Evolutionary conservation across 257 asterid genomes (phyloP).

Genomic region (Schizonepeta tenuifolia): DNA sequence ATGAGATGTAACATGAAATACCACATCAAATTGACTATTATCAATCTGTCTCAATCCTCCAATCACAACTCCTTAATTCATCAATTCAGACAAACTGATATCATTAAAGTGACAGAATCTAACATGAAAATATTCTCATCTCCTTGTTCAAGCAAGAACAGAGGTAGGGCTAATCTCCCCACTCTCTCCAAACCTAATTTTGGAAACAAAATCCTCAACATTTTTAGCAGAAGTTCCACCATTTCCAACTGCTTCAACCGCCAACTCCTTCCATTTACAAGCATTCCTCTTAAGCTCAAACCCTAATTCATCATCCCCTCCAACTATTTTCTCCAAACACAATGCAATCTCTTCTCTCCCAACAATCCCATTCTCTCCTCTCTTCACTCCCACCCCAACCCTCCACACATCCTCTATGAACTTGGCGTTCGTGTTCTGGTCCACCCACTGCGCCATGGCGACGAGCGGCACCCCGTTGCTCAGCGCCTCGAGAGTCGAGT

Average conservation of each 20-base stretch:
- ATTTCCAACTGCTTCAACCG: conserved; percentile 34
- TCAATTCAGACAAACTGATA: too few species aligned
- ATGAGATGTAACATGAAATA: too few species aligned
- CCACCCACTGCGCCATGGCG: conserved; percentile 41
- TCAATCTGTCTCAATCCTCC: too few species aligned
- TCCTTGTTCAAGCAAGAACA: background rate
- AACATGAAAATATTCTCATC: too few species aligned
- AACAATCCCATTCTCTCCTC: conserved; percentile 25
- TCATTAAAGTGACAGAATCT: too few species aligned
- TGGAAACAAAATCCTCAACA: conserved; percentile 40
- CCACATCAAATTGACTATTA: too few species aligned
- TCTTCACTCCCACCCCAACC: conserved; percentile 36
- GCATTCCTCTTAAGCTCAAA: conserved; percentile 31
- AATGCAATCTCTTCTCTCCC: conserved; percentile 39
- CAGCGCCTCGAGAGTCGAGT: conserved; percentile 44
- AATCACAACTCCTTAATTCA: too few species aligned
- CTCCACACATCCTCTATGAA: conserved; percentile 47
- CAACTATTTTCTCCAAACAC: conserved; percentile 29
- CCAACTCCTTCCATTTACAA: conserved; percentile 37
- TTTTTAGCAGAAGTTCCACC: conserved; percentile 48
- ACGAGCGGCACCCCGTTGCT: conserved; percentile 43
- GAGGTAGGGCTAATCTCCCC: background rate
- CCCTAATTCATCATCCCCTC: conserved; percentile 33
- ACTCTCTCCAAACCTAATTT: background rate
- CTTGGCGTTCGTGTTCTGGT: conserved; percentile 41